Conservation (phyloP, 257 asterid genomes). For the Marsdenia floribunda region DNA sequence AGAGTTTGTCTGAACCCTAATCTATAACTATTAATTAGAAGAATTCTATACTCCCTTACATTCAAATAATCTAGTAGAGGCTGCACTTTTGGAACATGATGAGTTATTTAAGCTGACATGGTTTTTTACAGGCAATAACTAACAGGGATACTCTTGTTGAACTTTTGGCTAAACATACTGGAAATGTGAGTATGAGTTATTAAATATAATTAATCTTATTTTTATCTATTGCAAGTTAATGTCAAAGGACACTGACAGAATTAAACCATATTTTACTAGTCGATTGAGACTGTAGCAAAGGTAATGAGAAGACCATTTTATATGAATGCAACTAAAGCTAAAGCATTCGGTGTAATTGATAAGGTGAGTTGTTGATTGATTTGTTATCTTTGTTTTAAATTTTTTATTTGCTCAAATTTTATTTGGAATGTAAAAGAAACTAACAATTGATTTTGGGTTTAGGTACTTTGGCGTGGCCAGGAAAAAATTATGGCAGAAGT, state of each 20-base stretch:
- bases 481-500: slow-evolving; percentile 68
- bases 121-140: slow-evolving; percentile 49
- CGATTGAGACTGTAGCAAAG: slow-evolving; percentile 60
- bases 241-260: slow-evolving; percentile 9
- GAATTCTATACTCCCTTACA: neutral
- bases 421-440: neutral
- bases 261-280: slow-evolving; percentile 34
- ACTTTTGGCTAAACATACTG: slow-evolving; percentile 85
- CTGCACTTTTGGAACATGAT: neutral
- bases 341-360: slow-evolving; percentile 82
- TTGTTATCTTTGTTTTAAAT: neutral
- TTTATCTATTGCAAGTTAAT: neutral
- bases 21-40: neutral
- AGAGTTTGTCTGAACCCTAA: neutral
- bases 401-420: neutral
- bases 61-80: neutral
- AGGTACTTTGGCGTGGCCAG: slow-evolving; percentile 85
- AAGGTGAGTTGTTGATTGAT: slow-evolving; percentile 43
- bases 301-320: slow-evolving; percentile 67
- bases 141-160: slow-evolving; percentile 66
- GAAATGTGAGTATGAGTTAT: slow-evolving; percentile 56
- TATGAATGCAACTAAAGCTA: slow-evolving; percentile 71
- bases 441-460: slow-evolving; percentile 27
- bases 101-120: slow-evolving; percentile 9
- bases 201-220: slow-evolving; percentile 10